Evolutionary conservation across 768 basidiomycete species (phyloP), one percentile per base, ranked within the genome.

Genomic region (Leccinum barrowsii): DNA sequence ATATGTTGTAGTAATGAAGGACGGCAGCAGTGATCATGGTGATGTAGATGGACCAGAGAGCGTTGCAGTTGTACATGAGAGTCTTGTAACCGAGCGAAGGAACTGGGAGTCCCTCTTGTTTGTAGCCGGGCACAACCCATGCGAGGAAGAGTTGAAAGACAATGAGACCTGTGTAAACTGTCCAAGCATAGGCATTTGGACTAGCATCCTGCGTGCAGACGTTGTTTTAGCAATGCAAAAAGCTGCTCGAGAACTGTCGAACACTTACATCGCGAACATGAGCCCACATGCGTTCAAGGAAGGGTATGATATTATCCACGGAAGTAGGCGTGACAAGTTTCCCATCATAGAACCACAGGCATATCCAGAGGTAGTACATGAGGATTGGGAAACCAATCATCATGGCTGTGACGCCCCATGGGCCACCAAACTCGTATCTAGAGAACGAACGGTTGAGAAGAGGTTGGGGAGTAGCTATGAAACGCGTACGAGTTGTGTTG

Each of bases 341-440:
- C 44, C 97, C 97, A 63, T 97, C 89, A 70, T 98, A 94, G 74
- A 95, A 96, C 85, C 89, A 92, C 35, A 98, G 82, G 69, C 97
- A 99, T 58, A 92, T 92, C 93, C 94, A 98, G 61, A 98, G 83
- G 77, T 98, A 99, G 74, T 97, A 99, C 94, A 99, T 98, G 60
- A 98, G 81, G 24, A 89, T 73, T 0, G 97, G 97, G 70, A 99
- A 99, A 50, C 90, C 87, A 19, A 86, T 79, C 90, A 99, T 98
- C 76, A 99, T 98, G 12, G 89, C 90, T 11, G 85, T 73, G 26
- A 95, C 94, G 48, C 96, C 97, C 75, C 81, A 81, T 44, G 96
- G 94, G 3, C 96, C 96, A 62, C 97, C 96, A 68, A 99, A 99
- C 73, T 99, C 95, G 77, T 91, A 96, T 37, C 93, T 95, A 63